A percentile compares a stretch with the other conserved stretches of the same genome.
These are phyloP conservation scores for Aspergillus eucalypticola DNA, from an alignment of 2,329 filamentous ascomycete genomes.

Conservation along the genomic window DNA sequence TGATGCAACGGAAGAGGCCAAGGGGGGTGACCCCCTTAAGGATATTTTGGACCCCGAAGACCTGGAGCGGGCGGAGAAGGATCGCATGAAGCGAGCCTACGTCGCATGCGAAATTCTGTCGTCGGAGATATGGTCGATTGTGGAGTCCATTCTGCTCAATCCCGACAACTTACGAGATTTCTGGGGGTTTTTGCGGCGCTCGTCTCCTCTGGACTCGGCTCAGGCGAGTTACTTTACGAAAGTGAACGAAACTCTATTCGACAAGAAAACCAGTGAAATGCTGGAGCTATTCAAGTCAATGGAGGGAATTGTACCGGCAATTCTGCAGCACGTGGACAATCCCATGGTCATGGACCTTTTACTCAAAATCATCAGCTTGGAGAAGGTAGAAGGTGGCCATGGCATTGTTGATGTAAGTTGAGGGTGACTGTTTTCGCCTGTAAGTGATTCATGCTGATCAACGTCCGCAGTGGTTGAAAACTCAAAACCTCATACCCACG, in stretches of 20 bases:
- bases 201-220: slow-evolving; percentile 84
- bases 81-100: slow-evolving; percentile 89
- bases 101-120: slow-evolving; percentile 90
- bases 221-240: slow-evolving; percentile 99
- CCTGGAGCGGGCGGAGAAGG: slow-evolving; percentile 79
- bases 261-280: slow-evolving; percentile 99
- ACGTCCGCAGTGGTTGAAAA: slow-evolving; percentile 77
- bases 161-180: slow-evolving; percentile 76
- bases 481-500: slow-evolving; percentile 81
- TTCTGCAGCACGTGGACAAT: slow-evolving; percentile 92
- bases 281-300: slow-evolving; percentile 82
- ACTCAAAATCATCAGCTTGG: slow-evolving; percentile 93
- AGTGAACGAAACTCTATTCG: slow-evolving; percentile 94
- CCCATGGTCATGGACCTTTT: slow-evolving; percentile 98
- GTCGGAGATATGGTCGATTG: slow-evolving; percentile 95
- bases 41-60: slow-evolving; percentile 43
- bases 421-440: neutral
- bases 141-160: slow-evolving; percentile 87
- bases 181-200: slow-evolving; percentile 83
- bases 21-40: slow-evolving; percentile 37
- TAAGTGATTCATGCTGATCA: slow-evolving; percentile 7
- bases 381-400: slow-evolving; percentile 86
- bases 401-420: slow-evolving; percentile 84
- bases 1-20: slow-evolving; percentile 38
- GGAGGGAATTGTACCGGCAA: slow-evolving; percentile 76